Evolutionary conservation across 495 filamentous ascomycete species (phyloP), one percentile per base, ranked within the genome.

Genomic region (Aspergillus conjunctus): DNA sequence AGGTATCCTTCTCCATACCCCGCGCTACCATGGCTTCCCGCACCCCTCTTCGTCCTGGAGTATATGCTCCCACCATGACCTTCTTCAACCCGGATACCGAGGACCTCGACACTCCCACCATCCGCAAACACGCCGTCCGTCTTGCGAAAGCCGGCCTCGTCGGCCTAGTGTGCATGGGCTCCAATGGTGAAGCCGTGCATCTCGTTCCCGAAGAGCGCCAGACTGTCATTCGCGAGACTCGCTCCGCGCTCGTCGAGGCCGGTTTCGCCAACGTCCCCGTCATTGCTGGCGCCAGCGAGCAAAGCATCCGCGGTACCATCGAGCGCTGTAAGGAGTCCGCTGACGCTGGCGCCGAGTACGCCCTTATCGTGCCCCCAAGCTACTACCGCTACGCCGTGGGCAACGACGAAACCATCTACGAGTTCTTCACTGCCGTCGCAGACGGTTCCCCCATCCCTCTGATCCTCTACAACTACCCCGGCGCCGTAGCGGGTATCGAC

Each of bases 391-490:
- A 78, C 55, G 86, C 87, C 34, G 90, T 90, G 74, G 77, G 76
- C 45, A 89, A 89, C 69, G 90, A 94, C 66, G 83, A 88, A 53
- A 83, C 89, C 37, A 79, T 96, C 32, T 85, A 87, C 64, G 85
- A 87, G 64, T 95, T 88, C 79, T 95, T 88, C 78, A 86, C 82
- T 15, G 78, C 80, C 32, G 89, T 94, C 1, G 91, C 91, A 22
- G 88, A 93, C 68, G 79, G 66, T 11, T 88, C 85, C 21, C 90
- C 91, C 7, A 71, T 95, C 15, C 89, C 90, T 3, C 76, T 96
- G n/a, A 84, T 93, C 56, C 78, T 96, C 12, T 94, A 95, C 79
- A 95, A 96, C 79, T 95, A 95, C 76, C 91, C 91, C 1, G 91
- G 91, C 37, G 91, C 91, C 37, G 91, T 95, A 6, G 85, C 90